These are phyloP conservation scores for Pestalotiopsis fici DNA, from an alignment of 2,329 filamentous ascomycete genomes.

Conservation along the genomic window DNA sequence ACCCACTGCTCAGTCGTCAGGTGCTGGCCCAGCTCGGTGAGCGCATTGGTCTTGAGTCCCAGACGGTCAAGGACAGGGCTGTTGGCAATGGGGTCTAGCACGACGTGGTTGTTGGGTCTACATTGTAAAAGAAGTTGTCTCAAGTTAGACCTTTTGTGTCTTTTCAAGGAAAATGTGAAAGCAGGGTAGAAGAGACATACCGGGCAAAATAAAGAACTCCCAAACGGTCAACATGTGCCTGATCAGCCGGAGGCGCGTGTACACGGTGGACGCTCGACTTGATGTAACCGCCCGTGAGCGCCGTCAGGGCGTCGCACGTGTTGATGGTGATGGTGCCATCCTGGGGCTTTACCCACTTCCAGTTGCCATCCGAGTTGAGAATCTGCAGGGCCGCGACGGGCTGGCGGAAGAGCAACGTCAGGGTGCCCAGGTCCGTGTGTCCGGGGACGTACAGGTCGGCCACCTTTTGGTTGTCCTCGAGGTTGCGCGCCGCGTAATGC, in stretches of 20 bases:
- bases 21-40: slow-evolving; percentile 39
- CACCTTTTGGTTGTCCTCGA: slow-evolving; percentile 40
- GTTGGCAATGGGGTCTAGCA: slow-evolving; percentile 35
- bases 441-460: slow-evolving; percentile 37
- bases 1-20: slow-evolving; percentile 41
- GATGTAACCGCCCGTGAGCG: slow-evolving; percentile 44
- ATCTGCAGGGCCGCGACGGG: slow-evolving; percentile 59
- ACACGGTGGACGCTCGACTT: slow-evolving; percentile 36
- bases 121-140: too few species aligned
- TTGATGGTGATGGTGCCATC: slow-evolving; percentile 49
- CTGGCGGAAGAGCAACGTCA: slow-evolving; percentile 60
- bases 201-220: slow-evolving; percentile 25
- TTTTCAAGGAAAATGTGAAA: not conserved
- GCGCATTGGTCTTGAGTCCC: slow-evolving; percentile 35
- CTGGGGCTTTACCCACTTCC: slow-evolving; percentile 46
- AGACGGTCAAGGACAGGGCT: slow-evolving; percentile 36
- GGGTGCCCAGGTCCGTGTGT: slow-evolving; percentile 57
- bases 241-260: slow-evolving; percentile 21
- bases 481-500: slow-evolving; percentile 42
- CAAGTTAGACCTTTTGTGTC: too few species aligned
- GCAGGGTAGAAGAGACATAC: not conserved
- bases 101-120: slow-evolving; percentile 41
- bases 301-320: slow-evolving; percentile 44
- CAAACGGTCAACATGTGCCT: slow-evolving; percentile 22
- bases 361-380: slow-evolving; percentile 39